Base-by-base conservation (phyloP, 1,284 basidiomycete genomes). In the Malassezia yamatoensis region DNA sequence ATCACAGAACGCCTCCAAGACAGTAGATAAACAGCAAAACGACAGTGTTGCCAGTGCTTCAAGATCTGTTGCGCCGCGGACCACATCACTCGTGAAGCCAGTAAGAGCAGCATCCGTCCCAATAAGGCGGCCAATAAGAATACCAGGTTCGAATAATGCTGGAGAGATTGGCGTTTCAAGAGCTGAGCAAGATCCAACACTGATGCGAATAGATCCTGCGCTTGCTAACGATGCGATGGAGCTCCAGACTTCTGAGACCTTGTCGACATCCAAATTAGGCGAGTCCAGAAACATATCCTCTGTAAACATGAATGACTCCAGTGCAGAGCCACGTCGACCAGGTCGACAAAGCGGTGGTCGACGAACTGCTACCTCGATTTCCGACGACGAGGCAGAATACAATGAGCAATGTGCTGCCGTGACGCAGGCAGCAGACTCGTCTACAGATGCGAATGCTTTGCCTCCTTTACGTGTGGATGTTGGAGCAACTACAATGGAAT, bases 371-470 rank as follows among this genome's bases (percentile, higher is more conserved):
- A 43, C 44, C 5, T 49, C 24, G 8, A 58, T 58, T 13, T 53
- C 50, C 8, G 55, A 58, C 20, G 55, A 58, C 34, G 55, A 58
- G 50, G 55, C 55, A 11, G 55, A 58, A 40, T 58, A 58, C 40
- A 47, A 58, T 12, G 51, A 33, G 10, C 55, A 58, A 21, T 52
- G 50, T 18, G 55, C 51, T 11, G 49, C 40, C 11, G 20, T 29
- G 9, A 18, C 45, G 29, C 16, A 49, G 7, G 12, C 16, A 12
- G 15, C 45, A 32, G 21, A 21, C 9, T 20, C 44, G 11, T 15
- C 5, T n/a, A 35, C 32, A 35, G 13, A 32, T 32, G 8, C 12
- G 21, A 34, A 34, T 16, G 15, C 13, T 21, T 44, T 46, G 24
- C 55, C 51, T 12, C 55, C 55, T 15, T 37, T 58, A 5, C 50